Conservation (phyloP, 2,329 filamentous ascomycete genomes). For the Remersonia thermophila region DNA sequence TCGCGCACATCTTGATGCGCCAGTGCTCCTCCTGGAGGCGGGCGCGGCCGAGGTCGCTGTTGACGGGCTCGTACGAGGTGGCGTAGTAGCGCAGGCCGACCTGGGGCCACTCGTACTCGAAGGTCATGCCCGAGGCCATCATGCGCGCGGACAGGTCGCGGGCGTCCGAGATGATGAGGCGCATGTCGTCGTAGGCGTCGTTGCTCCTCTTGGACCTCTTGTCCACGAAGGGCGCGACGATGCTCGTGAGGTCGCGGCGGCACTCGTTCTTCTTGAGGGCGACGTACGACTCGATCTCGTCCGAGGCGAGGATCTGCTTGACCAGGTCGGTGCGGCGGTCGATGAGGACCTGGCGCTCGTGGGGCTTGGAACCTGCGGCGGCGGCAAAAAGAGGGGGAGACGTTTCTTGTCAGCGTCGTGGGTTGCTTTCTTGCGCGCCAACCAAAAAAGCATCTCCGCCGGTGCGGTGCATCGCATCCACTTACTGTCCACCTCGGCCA, state of each 20-base stretch:
- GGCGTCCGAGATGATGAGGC: slow-evolving; percentile 27
- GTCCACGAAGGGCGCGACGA: slow-evolving; percentile 33
- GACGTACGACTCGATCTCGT: slow-evolving; percentile 18
- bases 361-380: slow-evolving; percentile 6
- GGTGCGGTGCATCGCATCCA: too few species aligned
- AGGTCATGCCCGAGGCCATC: slow-evolving; percentile 27
- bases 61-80: slow-evolving; percentile 35
- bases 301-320: slow-evolving; percentile 20
- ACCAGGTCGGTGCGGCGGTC: slow-evolving; percentile 26
- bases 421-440: too few species aligned
- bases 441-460: too few species aligned
- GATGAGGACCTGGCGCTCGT: slow-evolving; percentile 25
- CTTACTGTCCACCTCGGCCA: slow-evolving; percentile 18
- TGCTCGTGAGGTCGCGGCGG: slow-evolving; percentile 20
- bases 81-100: slow-evolving; percentile 36
- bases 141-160: slow-evolving; percentile 37
- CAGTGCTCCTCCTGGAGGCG: slow-evolving; percentile 38
- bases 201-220: slow-evolving; percentile 14
- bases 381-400: not conserved
- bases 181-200: slow-evolving; percentile 31
- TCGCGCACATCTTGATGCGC: slow-evolving; percentile 41
- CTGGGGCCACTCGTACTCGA: slow-evolving; percentile 33
- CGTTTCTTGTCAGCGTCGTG: too few species aligned
- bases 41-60: slow-evolving; percentile 28
- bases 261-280: slow-evolving; percentile 16